A percentile compares a stretch with the other conserved stretches of the same genome.
Evolutionary conservation across 192 early-diverging fungal species (phyloP).

Genomic region (Coemansia sp.): DNA sequence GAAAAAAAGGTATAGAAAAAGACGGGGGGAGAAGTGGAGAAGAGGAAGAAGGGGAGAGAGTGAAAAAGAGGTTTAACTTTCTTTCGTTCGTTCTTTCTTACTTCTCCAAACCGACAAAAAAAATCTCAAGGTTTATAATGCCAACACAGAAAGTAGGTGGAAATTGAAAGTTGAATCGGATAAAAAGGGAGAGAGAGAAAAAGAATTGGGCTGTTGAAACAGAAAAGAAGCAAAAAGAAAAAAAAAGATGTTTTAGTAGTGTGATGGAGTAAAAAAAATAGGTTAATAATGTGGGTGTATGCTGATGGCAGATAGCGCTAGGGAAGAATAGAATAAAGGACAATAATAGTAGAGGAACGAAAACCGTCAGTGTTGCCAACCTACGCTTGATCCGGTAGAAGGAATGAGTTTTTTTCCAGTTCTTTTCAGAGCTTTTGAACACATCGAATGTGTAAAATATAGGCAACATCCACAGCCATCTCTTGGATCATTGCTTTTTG

Average conservation of each 20-base stretch:
- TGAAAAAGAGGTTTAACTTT: neutral
- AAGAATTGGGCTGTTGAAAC: neutral
- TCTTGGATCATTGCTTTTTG: too few species aligned
- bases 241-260: neutral
- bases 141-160: neutral
- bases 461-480: too few species aligned
- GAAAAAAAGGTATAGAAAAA: neutral
- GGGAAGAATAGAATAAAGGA: too few species aligned
- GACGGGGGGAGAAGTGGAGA: neutral
- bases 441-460: too few species aligned
- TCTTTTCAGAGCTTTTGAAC: too few species aligned
- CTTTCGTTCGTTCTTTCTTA: neutral
- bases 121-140: neutral
- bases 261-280: neutral
- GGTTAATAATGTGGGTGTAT: too few species aligned
- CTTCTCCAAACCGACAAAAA: neutral
- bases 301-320: too few species aligned
- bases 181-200: neutral
- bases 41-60: neutral
- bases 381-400: too few species aligned
- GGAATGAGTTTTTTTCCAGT: too few species aligned
- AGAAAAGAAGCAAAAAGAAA: neutral
- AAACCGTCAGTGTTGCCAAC: too few species aligned
- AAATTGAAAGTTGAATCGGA: constrained; percentile 8
- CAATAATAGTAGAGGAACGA: too few species aligned